Evolutionary conservation across 352 stramenopile species (phyloP), one percentile per base, ranked within the genome.

Genomic region (Phytophthora fragariae): DNA sequence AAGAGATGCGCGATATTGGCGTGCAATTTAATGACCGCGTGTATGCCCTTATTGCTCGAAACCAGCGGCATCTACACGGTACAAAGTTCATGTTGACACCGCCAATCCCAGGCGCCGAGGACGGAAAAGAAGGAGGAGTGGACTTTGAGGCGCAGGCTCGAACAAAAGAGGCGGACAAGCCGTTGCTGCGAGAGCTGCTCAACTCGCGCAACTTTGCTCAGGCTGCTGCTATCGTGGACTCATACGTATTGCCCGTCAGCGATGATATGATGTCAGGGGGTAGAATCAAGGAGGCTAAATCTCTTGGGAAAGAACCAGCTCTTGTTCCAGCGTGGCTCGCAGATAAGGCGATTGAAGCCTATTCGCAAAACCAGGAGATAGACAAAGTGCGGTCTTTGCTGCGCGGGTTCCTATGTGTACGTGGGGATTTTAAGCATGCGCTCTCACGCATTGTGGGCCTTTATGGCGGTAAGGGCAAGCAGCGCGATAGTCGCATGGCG

Each of bases 381-480:
- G 56, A 82, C 52, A 91, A 92, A 70, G 71, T 92, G 8, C 61
- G 72, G 9, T 76, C 64, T 6, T 68, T 94, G 24, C 19, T 94
- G 21, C 68, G 69, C 6, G 81, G 80, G 5, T 91, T 92, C 49
- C 49, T 44, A 11, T 52, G 63, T 24, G 65, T 81, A 8, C 72
- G 82, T n/a, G 70, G 70, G 8, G 52, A 81, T 8, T 75, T 83
- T 41, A 67, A 62, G 9, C 68, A 73, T 37, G 84, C 80, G 9
- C 60, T 92, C 9, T 74, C 68, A 41, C 68, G 68, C 5, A 62
- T 76, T 44, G 33, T 76, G 21, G 59, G 68, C 8, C 14, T 76
- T n/a, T 80, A 62, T 60, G 59, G 68, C 10, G 68, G 68, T 15
- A 70, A 73, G 6, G 63, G 67, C 56, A 73, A 73, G n/a, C 52